Conservation (phyloP, 371 early-diverging fungal species). For the Mucor racemosus region DNA sequence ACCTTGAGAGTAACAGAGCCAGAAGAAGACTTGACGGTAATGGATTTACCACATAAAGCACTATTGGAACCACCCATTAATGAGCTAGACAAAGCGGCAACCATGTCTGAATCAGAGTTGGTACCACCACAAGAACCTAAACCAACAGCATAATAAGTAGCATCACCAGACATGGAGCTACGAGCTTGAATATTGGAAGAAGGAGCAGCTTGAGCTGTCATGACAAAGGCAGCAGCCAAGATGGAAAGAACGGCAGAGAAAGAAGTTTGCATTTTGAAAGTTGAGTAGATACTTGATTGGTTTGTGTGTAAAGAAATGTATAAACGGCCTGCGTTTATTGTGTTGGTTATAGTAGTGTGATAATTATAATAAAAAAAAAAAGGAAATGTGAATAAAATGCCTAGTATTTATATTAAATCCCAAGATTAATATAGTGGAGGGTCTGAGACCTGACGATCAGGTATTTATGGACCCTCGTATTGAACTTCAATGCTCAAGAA, state of each 20-base stretch:
- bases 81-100: conserved; percentile 41
- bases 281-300: too few relatives aligned
- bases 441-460: too few relatives aligned
- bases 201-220: conserved; percentile 15
- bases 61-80: not conserved
- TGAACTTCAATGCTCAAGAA: not conserved
- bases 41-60: conserved; percentile 53
- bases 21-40: too few relatives aligned
- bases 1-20: too few relatives aligned
- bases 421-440: not conserved
- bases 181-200: conserved; percentile 18
- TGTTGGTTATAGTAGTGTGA: too few relatives aligned
- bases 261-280: too few relatives aligned
- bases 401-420: conserved; percentile 1
- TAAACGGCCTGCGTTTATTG: too few relatives aligned
- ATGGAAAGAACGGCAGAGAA: not conserved
- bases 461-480: not conserved
- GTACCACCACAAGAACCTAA: conserved; percentile 50
- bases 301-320: too few relatives aligned
- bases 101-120: conserved; percentile 30
- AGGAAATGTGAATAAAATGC: not conserved
- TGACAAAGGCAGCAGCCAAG: not conserved
- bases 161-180: conserved; percentile 29
- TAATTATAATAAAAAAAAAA: not conserved
- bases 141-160: conserved; percentile 47